phyloP scores from a whole-genome alignment of 768 basidiomycete species.

The Pleurotus platypus region DNA sequence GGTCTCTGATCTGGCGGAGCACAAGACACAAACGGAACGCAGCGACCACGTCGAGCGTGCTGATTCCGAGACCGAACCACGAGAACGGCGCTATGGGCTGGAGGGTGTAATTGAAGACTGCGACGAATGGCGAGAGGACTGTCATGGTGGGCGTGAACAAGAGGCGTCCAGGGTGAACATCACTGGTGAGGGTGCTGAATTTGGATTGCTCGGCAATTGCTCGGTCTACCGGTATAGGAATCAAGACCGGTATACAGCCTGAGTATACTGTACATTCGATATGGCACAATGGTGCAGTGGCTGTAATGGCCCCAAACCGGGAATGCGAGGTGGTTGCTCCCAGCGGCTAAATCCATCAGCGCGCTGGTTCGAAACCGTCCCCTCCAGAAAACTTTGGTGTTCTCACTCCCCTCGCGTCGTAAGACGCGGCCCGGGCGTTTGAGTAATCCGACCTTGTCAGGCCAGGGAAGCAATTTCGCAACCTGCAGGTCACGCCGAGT shows the following conservation, averaged over 20 bases:
- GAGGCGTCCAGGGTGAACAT: not conserved
- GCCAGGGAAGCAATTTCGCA: slow-evolving; percentile 95
- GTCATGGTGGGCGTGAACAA: slow-evolving; percentile 23
- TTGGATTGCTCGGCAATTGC: not conserved
- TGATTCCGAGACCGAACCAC: slow-evolving; percentile 59
- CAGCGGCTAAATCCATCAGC: slow-evolving; percentile 62
- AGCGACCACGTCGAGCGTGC: slow-evolving; percentile 64
- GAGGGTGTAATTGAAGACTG: slow-evolving; percentile 49
- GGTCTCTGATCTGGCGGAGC: slow-evolving; percentile 64
- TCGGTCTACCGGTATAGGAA: no score
- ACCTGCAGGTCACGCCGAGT: slow-evolving; percentile 83
- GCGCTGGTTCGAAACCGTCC: slow-evolving; percentile 93
- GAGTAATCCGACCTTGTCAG: slow-evolving; percentile 84
- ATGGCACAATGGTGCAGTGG: slow-evolving; percentile 57
- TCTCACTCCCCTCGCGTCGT: slow-evolving; percentile 61
- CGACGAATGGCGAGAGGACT: slow-evolving; percentile 38
- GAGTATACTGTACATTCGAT: not conserved
- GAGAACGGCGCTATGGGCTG: slow-evolving; percentile 62
- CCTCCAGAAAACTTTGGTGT: slow-evolving; percentile 91
- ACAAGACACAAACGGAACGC: slow-evolving; percentile 67
- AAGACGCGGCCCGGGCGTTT: slow-evolving; percentile 61
- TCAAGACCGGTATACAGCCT: no score
- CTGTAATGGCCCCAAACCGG: slow-evolving; percentile 79
- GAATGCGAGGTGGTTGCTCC: slow-evolving; percentile 69
- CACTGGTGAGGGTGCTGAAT: not conserved